phyloP scores from a whole-genome alignment of 495 filamentous ascomycete genomes.

The Barbatosphaeria neglecta region DNA sequence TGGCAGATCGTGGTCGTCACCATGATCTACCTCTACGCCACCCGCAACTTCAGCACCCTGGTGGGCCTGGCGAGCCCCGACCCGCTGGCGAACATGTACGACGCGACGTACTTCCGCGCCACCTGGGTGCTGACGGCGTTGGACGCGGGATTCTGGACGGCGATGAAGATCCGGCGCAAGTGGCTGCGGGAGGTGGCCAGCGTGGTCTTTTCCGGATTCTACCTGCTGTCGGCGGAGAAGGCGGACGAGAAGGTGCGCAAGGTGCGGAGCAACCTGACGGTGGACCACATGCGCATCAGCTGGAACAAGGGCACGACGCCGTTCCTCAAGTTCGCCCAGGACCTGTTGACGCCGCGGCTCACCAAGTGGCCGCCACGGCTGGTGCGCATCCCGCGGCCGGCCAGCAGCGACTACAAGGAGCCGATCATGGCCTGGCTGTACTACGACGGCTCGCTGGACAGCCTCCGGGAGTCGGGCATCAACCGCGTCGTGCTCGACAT shows the following conservation, averaged over 20 bases:
- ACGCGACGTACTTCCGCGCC: conserved; percentile 87
- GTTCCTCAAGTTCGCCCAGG: conserved; percentile 59
- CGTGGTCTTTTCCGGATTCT: conserved; percentile 75
- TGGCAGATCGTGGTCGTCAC: conserved; percentile 87
- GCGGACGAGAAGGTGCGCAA: conserved; percentile 97
- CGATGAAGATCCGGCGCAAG: conserved; percentile 78
- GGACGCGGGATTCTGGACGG: conserved; percentile 96
- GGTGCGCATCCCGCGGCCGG: conserved; percentile 72
- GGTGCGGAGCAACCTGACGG: conserved; percentile 70
- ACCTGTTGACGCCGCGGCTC: conserved; percentile 61
- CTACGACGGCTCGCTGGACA: conserved; percentile 75
- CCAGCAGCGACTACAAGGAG: conserved; percentile 65
- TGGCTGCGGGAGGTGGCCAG: conserved; percentile 74
- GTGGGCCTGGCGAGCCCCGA: conserved; percentile 87
- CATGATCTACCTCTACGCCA: conserved; percentile 81
- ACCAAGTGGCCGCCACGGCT: conserved; percentile 68
- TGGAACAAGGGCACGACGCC: conserved; percentile 91
- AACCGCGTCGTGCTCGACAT: conserved; percentile 78
- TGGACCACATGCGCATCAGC: conserved; percentile 84
- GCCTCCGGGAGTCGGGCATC: conserved; percentile 51
- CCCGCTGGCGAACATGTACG: conserved; percentile 88
- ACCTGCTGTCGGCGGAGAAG: conserved; percentile 82
- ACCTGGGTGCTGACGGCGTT: conserved; percentile 94
- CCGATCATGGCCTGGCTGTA: conserved; percentile 85
- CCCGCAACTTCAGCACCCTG: conserved; percentile 86